These are phyloP conservation scores for Penicillium freii DNA, from an alignment of 2,329 filamentous ascomycete species.

Conservation along the genomic window DNA sequence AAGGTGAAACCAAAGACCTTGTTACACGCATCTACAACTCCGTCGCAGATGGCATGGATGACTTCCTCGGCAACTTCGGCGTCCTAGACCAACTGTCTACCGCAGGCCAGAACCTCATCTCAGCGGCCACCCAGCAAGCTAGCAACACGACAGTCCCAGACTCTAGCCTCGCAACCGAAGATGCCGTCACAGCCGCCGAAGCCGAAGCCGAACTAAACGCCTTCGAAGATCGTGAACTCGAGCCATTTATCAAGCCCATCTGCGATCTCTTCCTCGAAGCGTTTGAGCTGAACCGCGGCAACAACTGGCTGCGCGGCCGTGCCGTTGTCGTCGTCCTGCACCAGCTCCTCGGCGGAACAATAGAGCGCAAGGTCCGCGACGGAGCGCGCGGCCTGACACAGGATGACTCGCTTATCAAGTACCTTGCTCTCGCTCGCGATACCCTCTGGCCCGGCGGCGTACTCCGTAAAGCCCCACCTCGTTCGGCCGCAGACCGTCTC, in stretches of 20 bases:
- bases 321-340: constrained; percentile 96
- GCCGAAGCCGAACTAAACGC: constrained; percentile 92
- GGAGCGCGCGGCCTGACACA: constrained; percentile 70
- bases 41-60: constrained; percentile 96
- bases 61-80: constrained; percentile 92
- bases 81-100: constrained; percentile 91
- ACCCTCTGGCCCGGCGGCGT: constrained; percentile 70
- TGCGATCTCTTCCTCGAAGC: constrained; percentile 96
- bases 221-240: constrained; percentile 83
- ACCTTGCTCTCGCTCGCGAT: constrained; percentile 70
- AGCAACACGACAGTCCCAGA: constrained; percentile 50
- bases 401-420: constrained; percentile 75
- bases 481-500: constrained; percentile 71
- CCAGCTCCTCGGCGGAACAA: constrained; percentile 90
- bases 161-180: constrained; percentile 43
- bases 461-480: constrained; percentile 48
- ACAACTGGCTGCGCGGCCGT: constrained; percentile 93
- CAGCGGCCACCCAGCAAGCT: constrained; percentile 52
- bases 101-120: constrained; percentile 79
- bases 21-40: constrained; percentile 95
- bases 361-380: constrained; percentile 92
- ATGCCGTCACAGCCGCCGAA: constrained; percentile 61
- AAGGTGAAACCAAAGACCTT: constrained; percentile 72
- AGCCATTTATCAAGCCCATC: constrained; percentile 97
- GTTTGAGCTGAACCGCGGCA: constrained; percentile 90